These are phyloP conservation scores for Podaxis carcinomalis DNA, from an alignment of 768 basidiomycete genomes.

Conservation along the genomic window DNA sequence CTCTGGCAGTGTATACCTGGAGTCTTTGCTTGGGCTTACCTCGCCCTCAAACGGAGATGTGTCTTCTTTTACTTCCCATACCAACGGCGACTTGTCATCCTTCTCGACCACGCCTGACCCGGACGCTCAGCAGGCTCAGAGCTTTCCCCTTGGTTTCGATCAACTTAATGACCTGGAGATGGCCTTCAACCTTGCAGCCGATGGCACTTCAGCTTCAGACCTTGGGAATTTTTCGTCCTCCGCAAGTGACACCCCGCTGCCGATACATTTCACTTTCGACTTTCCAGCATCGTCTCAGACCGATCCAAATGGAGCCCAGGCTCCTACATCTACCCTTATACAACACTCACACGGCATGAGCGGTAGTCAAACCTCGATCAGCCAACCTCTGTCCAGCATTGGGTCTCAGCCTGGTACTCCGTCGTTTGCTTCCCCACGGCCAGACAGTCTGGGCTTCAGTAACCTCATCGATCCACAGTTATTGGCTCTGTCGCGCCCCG, in stretches of 20 bases:
- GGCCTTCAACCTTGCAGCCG: neutral
- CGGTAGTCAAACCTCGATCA: neutral
- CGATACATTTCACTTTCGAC: neutral
- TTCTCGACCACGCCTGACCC: constrained; percentile 6
- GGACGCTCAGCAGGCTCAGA: neutral
- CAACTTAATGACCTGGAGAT: constrained; percentile 12
- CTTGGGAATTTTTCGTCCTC: neutral
- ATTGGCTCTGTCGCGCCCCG: constrained; percentile 22
- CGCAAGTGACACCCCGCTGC: neutral
- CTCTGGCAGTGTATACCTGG: neutral
- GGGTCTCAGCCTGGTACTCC: no score
- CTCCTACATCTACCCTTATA: neutral
- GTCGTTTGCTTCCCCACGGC: neutral
- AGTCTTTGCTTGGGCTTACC: constrained; percentile 7
- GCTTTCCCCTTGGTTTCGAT: neutral
- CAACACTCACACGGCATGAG: neutral
- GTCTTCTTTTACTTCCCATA: constrained; percentile 7
- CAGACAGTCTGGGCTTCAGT: neutral
- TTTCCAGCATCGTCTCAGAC: neutral
- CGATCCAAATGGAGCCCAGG: neutral
- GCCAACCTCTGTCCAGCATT: neutral
- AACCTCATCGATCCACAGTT: constrained; percentile 29
- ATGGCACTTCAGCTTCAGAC: neutral
- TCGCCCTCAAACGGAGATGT: constrained; percentile 16
- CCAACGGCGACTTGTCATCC: neutral